phyloP scores from a whole-genome alignment of 148 eudicot genomes.

The Hydrangea macrophylla region DNA sequence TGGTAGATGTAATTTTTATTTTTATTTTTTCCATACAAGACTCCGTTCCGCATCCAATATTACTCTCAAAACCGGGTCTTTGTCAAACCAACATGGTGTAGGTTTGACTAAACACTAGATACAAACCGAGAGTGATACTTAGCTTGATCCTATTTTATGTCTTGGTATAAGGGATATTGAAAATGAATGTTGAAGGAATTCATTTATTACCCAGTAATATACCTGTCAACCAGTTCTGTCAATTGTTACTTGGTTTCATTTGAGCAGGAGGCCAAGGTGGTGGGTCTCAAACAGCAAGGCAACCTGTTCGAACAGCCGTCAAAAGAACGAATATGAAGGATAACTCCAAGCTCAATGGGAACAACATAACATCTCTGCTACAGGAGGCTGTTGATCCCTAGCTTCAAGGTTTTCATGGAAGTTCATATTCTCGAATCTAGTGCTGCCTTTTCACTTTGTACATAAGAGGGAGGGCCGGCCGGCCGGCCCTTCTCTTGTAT shows the following conservation, averaged over 20 bases:
- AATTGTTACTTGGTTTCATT: conserved; percentile 6
- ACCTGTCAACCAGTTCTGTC: not conserved
- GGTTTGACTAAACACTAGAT: not conserved
- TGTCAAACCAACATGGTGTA: not conserved
- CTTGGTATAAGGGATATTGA: no score
- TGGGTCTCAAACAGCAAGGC: conserved; percentile 41
- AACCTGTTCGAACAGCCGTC: conserved; percentile 35
- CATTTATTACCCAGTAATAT: not conserved
- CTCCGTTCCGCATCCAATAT: no score
- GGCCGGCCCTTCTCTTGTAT: not conserved
- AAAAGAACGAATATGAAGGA: conserved; percentile 43
- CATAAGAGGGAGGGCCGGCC: no score
- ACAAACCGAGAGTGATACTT: not conserved
- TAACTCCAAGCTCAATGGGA: conserved; percentile 31
- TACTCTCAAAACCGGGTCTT: not conserved
- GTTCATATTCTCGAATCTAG: conserved; percentile 11
- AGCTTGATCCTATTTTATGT: no score
- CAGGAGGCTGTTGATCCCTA: conserved; percentile 16
- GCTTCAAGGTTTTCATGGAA: conserved; percentile 11
- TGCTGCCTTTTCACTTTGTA: conserved; percentile 22
- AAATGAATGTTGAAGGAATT: not conserved
- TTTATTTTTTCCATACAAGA: no score
- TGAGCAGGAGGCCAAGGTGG: conserved; percentile 56
- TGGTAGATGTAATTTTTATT: no score
- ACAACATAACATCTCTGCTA: conserved; percentile 21